Conservation (phyloP, 2,329 filamentous ascomycete genomes). For the Aspergillus tamarii region DNA sequence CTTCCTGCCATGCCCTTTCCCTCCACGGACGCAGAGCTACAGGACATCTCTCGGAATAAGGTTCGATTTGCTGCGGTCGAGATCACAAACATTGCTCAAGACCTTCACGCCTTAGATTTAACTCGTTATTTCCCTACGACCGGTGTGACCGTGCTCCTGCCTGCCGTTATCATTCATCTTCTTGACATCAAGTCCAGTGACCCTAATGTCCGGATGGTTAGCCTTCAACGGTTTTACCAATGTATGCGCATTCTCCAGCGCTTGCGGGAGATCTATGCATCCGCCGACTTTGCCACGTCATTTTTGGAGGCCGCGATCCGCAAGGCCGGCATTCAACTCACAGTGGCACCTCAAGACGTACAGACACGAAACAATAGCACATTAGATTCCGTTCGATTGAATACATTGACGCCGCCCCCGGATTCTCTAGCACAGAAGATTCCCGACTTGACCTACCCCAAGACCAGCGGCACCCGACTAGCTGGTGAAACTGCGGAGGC, state of each 20-base stretch:
- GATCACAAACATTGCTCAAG: constrained; percentile 81
- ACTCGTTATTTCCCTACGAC: constrained; percentile 84
- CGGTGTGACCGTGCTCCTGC: constrained; percentile 86
- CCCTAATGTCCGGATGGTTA: constrained; percentile 70
- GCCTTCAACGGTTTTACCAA: constrained; percentile 79
- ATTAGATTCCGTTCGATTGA: constrained; percentile 28
- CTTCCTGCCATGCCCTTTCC: constrained; percentile 70
- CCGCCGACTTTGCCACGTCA: constrained; percentile 92
- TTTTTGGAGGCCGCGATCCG: constrained; percentile 91
- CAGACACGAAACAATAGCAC: constrained; percentile 23
- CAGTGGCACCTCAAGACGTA: constrained; percentile 46
- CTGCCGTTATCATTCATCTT: constrained; percentile 91
- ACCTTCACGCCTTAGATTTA: constrained; percentile 72
- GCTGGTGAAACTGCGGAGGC: constrained; percentile 27
- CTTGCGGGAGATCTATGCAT: constrained; percentile 85
- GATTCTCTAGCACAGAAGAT: constrained; percentile 45
- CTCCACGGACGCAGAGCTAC: constrained; percentile 65
- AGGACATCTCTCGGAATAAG: constrained; percentile 79
- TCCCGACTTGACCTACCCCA: constrained; percentile 42
- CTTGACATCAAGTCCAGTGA: constrained; percentile 87
- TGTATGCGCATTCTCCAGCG: constrained; percentile 92
- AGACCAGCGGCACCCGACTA: constrained; percentile 24
- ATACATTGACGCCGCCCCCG: constrained; percentile 45
- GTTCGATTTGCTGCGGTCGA: constrained; percentile 82
- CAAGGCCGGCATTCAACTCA: constrained; percentile 78